Evolutionary conservation across 192 early-diverging fungal species (phyloP).

Genomic region (Coemansia reversa): DNA sequence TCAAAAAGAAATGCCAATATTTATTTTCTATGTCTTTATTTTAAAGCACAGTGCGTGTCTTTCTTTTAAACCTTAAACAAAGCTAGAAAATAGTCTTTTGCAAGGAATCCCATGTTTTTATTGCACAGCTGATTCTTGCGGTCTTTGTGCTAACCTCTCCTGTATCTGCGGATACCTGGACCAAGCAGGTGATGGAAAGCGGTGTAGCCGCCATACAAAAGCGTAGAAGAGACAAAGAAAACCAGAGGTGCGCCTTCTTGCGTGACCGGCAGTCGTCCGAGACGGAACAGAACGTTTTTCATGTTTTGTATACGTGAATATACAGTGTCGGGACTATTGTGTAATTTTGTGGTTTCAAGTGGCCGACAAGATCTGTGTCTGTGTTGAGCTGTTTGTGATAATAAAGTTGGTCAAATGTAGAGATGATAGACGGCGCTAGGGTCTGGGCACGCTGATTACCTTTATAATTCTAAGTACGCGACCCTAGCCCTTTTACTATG

Average conservation of each 20-base stretch:
- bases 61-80: not conserved
- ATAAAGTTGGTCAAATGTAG: too few relatives aligned
- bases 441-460: not conserved
- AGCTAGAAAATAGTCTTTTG: not conserved
- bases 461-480: not conserved
- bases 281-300: conserved; percentile 16
- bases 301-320: not conserved
- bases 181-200: conserved; percentile 14
- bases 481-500: not conserved
- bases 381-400: not conserved
- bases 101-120: not conserved
- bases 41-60: not conserved
- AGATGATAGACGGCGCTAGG: not conserved
- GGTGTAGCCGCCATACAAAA: conserved; percentile 25
- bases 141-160: conserved; percentile 24
- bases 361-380: too few relatives aligned
- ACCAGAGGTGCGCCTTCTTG: conserved; percentile 19
- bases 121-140: not conserved
- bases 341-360: not conserved
- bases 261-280: conserved; percentile 22
- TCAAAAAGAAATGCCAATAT: not conserved
- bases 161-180: conserved; percentile 19
- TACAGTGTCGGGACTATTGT: not conserved
- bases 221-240: not conserved
- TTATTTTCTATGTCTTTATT: not conserved